Evolutionary conservation across 2,329 filamentous ascomycete genomes (phyloP), one percentile per base, ranked within the genome.

Genomic region (Fusarium illudens): DNA sequence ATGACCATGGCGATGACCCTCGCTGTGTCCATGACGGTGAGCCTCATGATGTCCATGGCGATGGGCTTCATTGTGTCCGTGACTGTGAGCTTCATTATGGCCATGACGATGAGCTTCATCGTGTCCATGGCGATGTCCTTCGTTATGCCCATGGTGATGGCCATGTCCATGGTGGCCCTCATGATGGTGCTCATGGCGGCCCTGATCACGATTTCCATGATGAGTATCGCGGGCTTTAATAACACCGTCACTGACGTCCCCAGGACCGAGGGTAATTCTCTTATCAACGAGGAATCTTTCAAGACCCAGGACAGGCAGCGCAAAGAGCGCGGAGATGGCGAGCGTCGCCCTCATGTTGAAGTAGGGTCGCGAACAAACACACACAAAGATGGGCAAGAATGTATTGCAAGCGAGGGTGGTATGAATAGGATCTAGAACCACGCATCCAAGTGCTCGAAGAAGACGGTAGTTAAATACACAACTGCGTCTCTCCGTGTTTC

Each of bases 311-410:
- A 39, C 61, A 15, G 73, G 67, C 11, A 64, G 20, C 37, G 64
- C 72, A 51, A 67, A 68, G 55, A 76, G 62, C 50, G 64, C 66
- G 32, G 68, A 36, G 11, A 74, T 20, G 20, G 68, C 68, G 17
- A 75, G 19, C 10, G 57, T 63, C 39, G 72, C 50, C 61, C 60
- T 74, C 74, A 75, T 75, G 37, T 13, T 67, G 48, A 57, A 32
- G 27, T 17, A 30, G n/a, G 17, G 17, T 34, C 13, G 6, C 34
- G 6, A 44, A 44, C 39, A 44, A 37, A 46, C 7, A 29, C 36
- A 33, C 4, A 48, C n/a, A 52, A 12, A 12, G 25, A n/a, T 48
- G 51, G n/a, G 10, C 52, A 42, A 33, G 30, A 52, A 62, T 60
- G 50, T 22, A 48, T 17, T 32, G 27, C 15, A 49, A 56, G 19